phyloP scores from a whole-genome alignment of 179 eudicot species.

The Amaranthus tricolor region DNA sequence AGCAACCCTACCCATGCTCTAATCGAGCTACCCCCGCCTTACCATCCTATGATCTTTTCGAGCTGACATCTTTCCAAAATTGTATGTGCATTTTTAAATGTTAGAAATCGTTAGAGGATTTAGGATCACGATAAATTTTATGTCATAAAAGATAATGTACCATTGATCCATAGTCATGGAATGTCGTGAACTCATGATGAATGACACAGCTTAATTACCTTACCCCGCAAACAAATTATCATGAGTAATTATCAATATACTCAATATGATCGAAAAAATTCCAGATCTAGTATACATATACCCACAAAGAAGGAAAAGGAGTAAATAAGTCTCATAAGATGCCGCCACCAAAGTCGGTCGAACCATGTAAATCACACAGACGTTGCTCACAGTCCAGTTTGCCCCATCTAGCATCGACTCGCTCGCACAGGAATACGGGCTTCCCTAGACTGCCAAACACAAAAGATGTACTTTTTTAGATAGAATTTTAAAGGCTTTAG shows the following conservation, averaged over 20 bases:
- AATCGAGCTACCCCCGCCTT: too few relatives aligned
- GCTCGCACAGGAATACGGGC: slow-evolving; percentile 66
- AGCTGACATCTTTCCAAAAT: too few relatives aligned
- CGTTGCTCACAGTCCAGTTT: slow-evolving; percentile 86
- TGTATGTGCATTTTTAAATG: too few relatives aligned
- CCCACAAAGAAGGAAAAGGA: neutral
- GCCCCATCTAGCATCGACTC: slow-evolving; percentile 94
- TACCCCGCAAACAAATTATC: neutral
- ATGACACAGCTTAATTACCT: too few relatives aligned
- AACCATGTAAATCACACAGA: slow-evolving; percentile 73
- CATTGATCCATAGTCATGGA: too few relatives aligned
- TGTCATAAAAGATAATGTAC: too few relatives aligned
- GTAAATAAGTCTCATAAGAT: slow-evolving; percentile 6
- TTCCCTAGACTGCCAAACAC: slow-evolving; percentile 62
- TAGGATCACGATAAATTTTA: too few relatives aligned
- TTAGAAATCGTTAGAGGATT: too few relatives aligned
- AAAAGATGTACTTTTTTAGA: neutral
- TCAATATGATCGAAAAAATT: neutral
- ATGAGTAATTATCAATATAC: neutral
- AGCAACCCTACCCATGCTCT: too few relatives aligned
- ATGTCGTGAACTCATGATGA: too few relatives aligned
- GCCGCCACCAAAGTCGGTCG: slow-evolving; percentile 34
- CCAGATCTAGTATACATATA: neutral
- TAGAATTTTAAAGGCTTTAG: neutral
- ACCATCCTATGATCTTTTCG: too few relatives aligned